These are phyloP conservation scores for Lepidium didymum DNA, from an alignment of 345 rosid species.

Conservation along the genomic window DNA sequence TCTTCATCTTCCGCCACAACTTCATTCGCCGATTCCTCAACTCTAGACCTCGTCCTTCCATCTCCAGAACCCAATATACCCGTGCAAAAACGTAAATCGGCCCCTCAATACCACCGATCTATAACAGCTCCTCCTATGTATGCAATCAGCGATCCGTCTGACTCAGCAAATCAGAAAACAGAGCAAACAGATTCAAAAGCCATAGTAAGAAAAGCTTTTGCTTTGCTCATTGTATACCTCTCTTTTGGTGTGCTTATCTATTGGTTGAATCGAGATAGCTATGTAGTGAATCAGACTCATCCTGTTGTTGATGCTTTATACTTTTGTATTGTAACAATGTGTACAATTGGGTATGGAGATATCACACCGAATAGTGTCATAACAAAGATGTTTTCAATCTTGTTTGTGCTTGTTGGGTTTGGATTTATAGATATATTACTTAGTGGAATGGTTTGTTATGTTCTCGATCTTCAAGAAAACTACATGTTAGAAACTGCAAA, in stretches of 20 bases:
- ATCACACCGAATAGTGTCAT: conserved; percentile 52
- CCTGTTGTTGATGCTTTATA: conserved; percentile 89
- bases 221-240: conserved; percentile 51
- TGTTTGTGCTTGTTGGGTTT: conserved; percentile 87
- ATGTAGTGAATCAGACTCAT: conserved; percentile 50
- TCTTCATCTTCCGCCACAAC: conserved; percentile 48
- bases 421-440: conserved; percentile 74
- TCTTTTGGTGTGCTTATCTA: conserved; percentile 65
- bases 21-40: conserved; percentile 36
- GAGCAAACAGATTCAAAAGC: conserved; percentile 39
- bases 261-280: conserved; percentile 49
- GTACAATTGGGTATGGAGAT: conserved; percentile 94
- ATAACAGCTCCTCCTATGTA: conserved; percentile 87
- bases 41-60: conserved; percentile 21
- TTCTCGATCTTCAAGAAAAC: conserved; percentile 86
- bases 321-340: conserved; percentile 90
- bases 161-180: conserved; percentile 35
- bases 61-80: conserved; percentile 32
- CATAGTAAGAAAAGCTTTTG: conserved; percentile 48
- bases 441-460: conserved; percentile 73
- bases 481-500: conserved; percentile 52
- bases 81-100: conserved; percentile 25
- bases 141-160: conserved; percentile 41
- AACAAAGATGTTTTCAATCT: conserved; percentile 72
- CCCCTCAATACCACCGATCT: conserved; percentile 51